Percentiles rank a stretch among this genome's conserved stretches.
Conservation (phyloP, 495 filamentous ascomycete genomes). For the Penicillium manginii region DNA sequence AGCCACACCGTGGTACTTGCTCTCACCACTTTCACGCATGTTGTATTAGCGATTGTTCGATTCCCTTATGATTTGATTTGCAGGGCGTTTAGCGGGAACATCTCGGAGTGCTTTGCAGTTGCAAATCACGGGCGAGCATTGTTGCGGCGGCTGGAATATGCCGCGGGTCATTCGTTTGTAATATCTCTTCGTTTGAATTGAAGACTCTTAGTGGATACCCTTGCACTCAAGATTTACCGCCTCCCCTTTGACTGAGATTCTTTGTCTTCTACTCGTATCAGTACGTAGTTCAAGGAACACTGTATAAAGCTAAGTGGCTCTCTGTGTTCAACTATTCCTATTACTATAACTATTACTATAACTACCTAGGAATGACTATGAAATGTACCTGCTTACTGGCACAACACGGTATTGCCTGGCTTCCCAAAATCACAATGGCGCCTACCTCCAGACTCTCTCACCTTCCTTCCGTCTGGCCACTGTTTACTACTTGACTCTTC, state of each 20-base stretch:
- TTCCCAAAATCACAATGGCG: background rate
- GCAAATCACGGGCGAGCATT: conserved; percentile 21
- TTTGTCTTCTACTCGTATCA: background rate
- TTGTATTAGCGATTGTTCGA: conserved; percentile 45
- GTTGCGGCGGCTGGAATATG: conserved; percentile 30
- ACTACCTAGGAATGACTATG: too few species aligned
- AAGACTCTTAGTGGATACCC: conserved; percentile 15
- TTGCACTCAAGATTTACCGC: conserved; percentile 6
- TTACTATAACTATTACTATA: too few species aligned
- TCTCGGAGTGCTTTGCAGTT: conserved; percentile 26
- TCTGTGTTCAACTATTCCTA: too few species aligned
- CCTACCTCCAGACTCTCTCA: background rate
- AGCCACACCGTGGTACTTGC: conserved; percentile 15
- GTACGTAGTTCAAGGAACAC: background rate
- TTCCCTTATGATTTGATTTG: conserved; percentile 33
- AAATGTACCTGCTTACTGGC: too few species aligned
- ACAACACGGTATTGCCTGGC: background rate
- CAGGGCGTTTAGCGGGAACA: conserved; percentile 37
- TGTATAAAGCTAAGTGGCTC: too few species aligned
- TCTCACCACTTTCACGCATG: conserved; percentile 31
- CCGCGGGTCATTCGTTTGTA: conserved; percentile 27
- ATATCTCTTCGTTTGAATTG: conserved; percentile 18
- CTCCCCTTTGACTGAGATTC: background rate
- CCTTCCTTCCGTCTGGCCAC: background rate
- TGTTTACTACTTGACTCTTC: background rate